Percentiles rank a stretch among this genome's conserved stretches.
phyloP scores from a whole-genome alignment of 1,284 basidiomycete genomes.

The Thecaphora thlaspeos region DNA sequence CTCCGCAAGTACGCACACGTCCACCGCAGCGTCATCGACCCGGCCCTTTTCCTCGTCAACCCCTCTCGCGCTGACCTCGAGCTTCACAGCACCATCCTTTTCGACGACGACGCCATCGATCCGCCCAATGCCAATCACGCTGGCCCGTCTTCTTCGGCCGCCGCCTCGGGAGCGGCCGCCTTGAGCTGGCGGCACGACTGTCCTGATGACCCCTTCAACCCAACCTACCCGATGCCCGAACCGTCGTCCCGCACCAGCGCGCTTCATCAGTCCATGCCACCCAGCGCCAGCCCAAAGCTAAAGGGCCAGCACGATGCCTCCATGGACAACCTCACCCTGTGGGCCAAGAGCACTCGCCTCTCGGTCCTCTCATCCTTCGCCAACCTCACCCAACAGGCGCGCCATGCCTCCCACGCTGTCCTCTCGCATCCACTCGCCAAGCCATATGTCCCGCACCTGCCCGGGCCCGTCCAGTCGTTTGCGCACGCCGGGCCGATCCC shows the following conservation, averaged over 20 bases:
- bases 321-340: conserved; percentile 42
- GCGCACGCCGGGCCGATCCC: conserved; percentile 53
- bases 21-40: conserved; percentile 74
- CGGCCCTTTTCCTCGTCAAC: conserved; percentile 83
- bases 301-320: conserved; percentile 23
- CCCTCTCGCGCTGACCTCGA: conserved; percentile 86
- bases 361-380: conserved; percentile 50
- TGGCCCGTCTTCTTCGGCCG: not conserved
- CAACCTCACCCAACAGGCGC: conserved; percentile 48
- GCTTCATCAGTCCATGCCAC: conserved; percentile 27
- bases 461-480: conserved; percentile 37
- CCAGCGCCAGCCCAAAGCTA: conserved; percentile 2
- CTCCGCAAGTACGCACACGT: conserved; percentile 67
- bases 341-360: conserved; percentile 50
- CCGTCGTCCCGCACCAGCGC: conserved; percentile 9
- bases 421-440: conserved; percentile 41
- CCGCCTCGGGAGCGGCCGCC: not conserved
- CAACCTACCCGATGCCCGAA: conserved; percentile 1
- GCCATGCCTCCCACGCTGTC: conserved; percentile 44
- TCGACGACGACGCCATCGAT: conserved; percentile 58
- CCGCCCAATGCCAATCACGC: conserved; percentile 2
- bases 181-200: conserved; percentile 23
- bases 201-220: conserved; percentile 29
- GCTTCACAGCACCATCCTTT: conserved; percentile 64
- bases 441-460: conserved; percentile 39